phyloP scores from a whole-genome alignment of 2,329 filamentous ascomycete species.

The Venturia aucupariae region DNA sequence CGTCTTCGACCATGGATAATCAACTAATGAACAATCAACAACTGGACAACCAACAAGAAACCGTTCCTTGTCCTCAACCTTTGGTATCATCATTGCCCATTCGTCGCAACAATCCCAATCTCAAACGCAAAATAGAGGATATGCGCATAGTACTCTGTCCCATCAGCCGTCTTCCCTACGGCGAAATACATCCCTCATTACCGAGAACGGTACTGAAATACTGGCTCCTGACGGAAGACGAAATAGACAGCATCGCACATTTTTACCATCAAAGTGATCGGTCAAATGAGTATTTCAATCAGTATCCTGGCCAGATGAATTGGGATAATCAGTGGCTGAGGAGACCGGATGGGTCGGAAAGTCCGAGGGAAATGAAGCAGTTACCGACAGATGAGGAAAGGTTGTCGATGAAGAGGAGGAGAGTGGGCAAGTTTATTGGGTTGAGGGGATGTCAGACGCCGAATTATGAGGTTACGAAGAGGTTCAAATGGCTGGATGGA shows the following conservation, averaged over 20 bases:
- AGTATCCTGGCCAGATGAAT: constrained; percentile 13
- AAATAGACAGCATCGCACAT: constrained; percentile 12
- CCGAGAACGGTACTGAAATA: constrained; percentile 12
- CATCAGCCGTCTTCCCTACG: constrained; percentile 7
- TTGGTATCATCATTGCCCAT: background rate
- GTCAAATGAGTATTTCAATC: background rate
- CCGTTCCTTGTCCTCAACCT: background rate
- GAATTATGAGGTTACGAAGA: background rate
- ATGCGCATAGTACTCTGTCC: constrained; percentile 9
- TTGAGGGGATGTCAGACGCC: constrained; percentile 15
- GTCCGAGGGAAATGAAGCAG: background rate
- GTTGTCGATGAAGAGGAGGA: constrained; percentile 13
- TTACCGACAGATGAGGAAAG: constrained; percentile 8
- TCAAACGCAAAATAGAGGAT: constrained; percentile 5
- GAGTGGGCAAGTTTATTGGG: constrained; percentile 15
- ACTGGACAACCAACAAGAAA: background rate
- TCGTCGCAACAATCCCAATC: background rate
- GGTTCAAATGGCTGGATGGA: constrained; percentile 8
- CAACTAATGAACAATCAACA: background rate
- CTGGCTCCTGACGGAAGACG: constrained; percentile 14
- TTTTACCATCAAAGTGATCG: constrained; percentile 11
- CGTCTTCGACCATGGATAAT: background rate
- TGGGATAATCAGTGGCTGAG: constrained; percentile 13
- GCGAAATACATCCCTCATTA: constrained; percentile 8
- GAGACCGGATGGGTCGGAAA: background rate